A percentile compares a stretch with the other conserved stretches of the same genome.
Conservation (phyloP, 768 basidiomycete species). For the Calocera cornea region DNA sequence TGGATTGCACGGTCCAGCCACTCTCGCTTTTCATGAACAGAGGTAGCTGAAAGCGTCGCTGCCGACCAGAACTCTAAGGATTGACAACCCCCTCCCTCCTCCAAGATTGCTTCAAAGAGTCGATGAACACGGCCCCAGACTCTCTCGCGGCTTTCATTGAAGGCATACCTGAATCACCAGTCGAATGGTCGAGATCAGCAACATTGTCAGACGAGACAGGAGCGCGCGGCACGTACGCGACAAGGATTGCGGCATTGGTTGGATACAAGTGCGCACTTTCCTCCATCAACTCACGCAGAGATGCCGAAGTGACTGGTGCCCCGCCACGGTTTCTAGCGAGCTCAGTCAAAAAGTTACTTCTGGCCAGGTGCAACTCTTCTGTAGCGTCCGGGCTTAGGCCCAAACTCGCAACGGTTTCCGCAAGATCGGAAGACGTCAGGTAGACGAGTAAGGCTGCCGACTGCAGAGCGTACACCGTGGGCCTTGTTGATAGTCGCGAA, state of each 20-base stretch:
- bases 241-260: background rate
- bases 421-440: background rate
- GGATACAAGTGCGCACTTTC: background rate
- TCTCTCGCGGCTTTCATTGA: background rate
- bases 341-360: background rate
- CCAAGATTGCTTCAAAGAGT: background rate
- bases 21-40: background rate
- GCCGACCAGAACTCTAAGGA: background rate
- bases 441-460: background rate
- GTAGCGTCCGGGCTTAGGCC: background rate
- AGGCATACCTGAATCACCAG: background rate
- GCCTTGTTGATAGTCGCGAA: background rate
- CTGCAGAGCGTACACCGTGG: background rate
- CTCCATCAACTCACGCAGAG: background rate
- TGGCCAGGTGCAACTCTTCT: background rate
- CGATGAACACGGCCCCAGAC: background rate
- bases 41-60: background rate
- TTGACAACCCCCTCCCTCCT: background rate
- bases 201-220: no score
- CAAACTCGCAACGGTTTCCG: background rate
- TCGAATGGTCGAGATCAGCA: no score
- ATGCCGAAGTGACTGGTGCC: background rate
- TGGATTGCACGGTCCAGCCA: background rate
- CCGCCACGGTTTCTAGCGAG: background rate
- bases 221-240: background rate